Base-by-base conservation (phyloP, 306 rosid genomes). In the Luffa aegyptiaca region DNA sequence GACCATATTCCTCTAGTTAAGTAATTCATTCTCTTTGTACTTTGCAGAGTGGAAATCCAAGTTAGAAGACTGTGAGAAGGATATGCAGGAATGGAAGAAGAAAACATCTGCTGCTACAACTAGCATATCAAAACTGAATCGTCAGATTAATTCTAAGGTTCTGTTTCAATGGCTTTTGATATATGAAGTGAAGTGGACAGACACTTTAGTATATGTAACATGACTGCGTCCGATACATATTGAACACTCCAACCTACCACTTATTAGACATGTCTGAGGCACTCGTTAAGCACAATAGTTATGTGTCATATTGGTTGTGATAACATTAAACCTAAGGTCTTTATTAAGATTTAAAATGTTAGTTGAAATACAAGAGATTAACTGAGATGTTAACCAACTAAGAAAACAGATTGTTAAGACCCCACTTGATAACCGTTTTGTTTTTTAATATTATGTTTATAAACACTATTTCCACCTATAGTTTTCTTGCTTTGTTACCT, bases 71-170 rank as follows among this genome's bases (percentile, higher is more conserved):
- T 90, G 97, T 81, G 99, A 96, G 84, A 91, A 90, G 88, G 98
- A 93, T 44, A 96, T 96, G 85, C 98, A 90, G 69, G 99, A 96
- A 57, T 96, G 99, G 98, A 91, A 89, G 89, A 96, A 96, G 85
- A 85, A 81, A 81, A 88, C 91, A 88, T 96, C 99, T 79, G 80
- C 90, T 44, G 90, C 94, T 79, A 96, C 99, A 81, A 89, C 99
- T 80, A 90, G 82, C 84, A 75, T 93, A 80, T 88, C 98, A 39
- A 96, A 96, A 89, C 89, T 90, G 76, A 93, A 85, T 84, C 97
- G 98, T 71, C 91, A 88, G 89, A 96, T 96, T 82, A 86, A 89
- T 84, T 85, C 96, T 18, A 96, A 96, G 97, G 99, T 93, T 79
- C 82, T 48, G 63, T 83, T 55, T 61, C 14, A 51, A 12, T 46